These are phyloP conservation scores for Lumnitzera racemosa DNA, from an alignment of 345 rosid genomes.

Conservation along the genomic window DNA sequence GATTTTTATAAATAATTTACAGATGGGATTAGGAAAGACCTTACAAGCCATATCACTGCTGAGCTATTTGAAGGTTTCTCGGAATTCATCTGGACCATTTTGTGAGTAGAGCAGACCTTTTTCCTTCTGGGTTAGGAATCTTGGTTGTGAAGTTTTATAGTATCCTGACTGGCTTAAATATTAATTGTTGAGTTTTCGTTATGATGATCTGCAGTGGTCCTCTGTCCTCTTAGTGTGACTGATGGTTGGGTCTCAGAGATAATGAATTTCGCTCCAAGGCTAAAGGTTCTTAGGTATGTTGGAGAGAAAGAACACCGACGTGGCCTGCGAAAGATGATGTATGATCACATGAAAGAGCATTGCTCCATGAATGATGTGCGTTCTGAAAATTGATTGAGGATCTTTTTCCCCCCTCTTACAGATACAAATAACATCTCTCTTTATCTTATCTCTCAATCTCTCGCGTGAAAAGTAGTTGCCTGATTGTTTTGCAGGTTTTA, in stretches of 20 bases:
- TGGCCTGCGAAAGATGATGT: slow-evolving; percentile 40
- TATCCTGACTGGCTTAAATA: slow-evolving; percentile 2
- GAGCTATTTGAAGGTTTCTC: slow-evolving; percentile 64
- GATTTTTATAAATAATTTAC: slow-evolving; percentile 13
- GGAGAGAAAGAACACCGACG: slow-evolving; percentile 65
- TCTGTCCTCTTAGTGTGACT: slow-evolving; percentile 82
- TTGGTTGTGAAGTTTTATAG: not conserved
- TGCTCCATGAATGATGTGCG: slow-evolving; percentile 34
- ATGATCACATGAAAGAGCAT: slow-evolving; percentile 33
- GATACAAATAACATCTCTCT: no score
- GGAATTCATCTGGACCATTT: slow-evolving; percentile 49
- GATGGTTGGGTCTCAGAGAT: slow-evolving; percentile 85
- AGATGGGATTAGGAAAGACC: slow-evolving; percentile 96
- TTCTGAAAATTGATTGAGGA: slow-evolving; percentile 8
- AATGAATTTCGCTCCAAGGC: slow-evolving; percentile 53
- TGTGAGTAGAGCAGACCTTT: slow-evolving; percentile 38
- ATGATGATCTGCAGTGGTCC: slow-evolving; percentile 44
- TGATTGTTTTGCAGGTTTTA: slow-evolving; percentile 33
- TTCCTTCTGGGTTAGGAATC: slow-evolving; percentile 7
- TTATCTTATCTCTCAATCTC: no score
- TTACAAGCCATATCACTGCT: slow-evolving; percentile 74
- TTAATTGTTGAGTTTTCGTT: not conserved
- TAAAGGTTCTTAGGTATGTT: slow-evolving; percentile 61
- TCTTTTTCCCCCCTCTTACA: not conserved
- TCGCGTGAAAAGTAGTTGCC: not conserved